Evolutionary conservation across 108 stramenopile genomes (phyloP).

Genomic region (Cylindrotheca fusiformis): DNA sequence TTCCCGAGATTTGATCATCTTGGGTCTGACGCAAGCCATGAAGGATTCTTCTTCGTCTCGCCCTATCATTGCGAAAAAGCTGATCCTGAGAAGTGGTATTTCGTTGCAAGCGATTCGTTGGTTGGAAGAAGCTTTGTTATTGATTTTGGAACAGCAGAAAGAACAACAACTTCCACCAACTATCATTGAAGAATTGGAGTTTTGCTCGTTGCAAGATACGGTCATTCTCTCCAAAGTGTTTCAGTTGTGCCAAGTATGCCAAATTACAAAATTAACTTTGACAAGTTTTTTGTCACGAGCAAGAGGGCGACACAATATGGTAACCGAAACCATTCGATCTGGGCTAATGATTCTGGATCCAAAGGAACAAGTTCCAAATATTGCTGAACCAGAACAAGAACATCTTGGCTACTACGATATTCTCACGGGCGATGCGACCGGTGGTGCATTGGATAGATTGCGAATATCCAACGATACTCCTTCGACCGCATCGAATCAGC

Average conservation of each 20-base stretch:
- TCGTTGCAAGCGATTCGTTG: background rate
- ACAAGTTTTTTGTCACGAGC: slow-evolving; percentile 2
- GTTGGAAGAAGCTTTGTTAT: slow-evolving; percentile 9
- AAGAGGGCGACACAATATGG: background rate
- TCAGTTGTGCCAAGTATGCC: background rate
- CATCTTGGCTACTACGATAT: background rate
- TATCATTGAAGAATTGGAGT: slow-evolving; percentile 11
- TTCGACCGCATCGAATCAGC: background rate
- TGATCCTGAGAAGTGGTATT: slow-evolving; percentile 21
- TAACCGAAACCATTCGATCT: slow-evolving; percentile 12
- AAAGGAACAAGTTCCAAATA: background rate
- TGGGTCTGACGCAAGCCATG: background rate
- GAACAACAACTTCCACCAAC: background rate
- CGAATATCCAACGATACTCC: background rate
- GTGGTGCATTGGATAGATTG: background rate
- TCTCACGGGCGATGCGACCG: background rate
- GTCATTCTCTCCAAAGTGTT: background rate
- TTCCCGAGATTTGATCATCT: slow-evolving; percentile 13
- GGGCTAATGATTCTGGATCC: background rate
- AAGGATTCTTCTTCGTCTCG: too few species aligned
- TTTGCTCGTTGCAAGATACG: slow-evolving; percentile 3
- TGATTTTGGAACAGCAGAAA: background rate
- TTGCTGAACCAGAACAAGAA: background rate
- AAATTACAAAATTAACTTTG: slow-evolving; percentile 7
- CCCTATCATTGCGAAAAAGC: background rate